Evolutionary conservation across 495 filamentous ascomycete species (phyloP), one percentile per base, ranked within the genome.

Genomic region (Bombardia bombarda): DNA sequence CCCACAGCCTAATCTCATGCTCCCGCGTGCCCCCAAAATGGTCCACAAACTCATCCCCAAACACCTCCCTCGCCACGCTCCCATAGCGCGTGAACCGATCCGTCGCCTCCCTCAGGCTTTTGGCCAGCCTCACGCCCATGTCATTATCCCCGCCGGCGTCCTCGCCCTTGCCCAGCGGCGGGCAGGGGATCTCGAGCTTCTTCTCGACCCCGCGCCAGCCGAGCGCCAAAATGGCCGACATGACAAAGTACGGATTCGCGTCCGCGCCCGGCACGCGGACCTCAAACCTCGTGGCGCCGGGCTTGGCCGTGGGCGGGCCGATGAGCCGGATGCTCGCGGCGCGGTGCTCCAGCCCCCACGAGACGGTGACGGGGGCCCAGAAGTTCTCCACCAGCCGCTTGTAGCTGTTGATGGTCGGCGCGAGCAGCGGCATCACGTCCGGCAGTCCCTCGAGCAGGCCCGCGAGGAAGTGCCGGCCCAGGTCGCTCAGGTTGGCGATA

Each of bases 371-470:
- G 0, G 92, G 92, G 0, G 92, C 92, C 93, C 93, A 97, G 66
- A 95, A 96, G 60, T 97, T 97, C 70, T 98, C 92, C 9, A 98
- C 92, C 2, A 98, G 74, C 1, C 93, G 82, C 60, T 98, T 98
- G 69, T 97, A 98, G 47, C 84, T 90, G 65, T 98, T 98, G 60
- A 98, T 75, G 4, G 87, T 98, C 1, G 92, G 92, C 2, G 90
- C 93, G 8, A 97, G 68, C 39, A 96, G 61, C 1, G 93, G 93
- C 92, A 98, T 98, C 45, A 98, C 77, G 50, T 96, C 90, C 10
- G 92, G 87, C 3, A 97, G 70, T 0, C 89, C 92, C 4, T 88
- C 82, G 0, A 98, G 68, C 1, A 98, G 63, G 6, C 93, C 93
- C 0, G 92, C 92, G 0, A 98, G 76, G 63, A 98, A 97, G 42